Percentiles rank a stretch among this genome's conserved stretches.
Evolutionary conservation across 2,329 filamentous ascomycete species (phyloP).

Genomic region (Colletotrichum noveboracense): DNA sequence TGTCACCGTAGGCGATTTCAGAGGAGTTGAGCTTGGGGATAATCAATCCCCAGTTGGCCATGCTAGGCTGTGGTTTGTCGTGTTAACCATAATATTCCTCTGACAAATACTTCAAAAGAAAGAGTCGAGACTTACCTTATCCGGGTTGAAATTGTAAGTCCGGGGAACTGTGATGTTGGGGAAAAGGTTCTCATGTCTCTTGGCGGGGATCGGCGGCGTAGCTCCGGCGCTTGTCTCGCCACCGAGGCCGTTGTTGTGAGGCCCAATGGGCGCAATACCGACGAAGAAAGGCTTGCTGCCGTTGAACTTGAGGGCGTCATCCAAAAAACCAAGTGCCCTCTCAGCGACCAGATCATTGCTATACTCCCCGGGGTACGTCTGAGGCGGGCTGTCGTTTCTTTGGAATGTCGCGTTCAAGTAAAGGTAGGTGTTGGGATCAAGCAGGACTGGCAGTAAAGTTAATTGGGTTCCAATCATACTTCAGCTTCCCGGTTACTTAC

Average conservation of each 20-base stretch:
- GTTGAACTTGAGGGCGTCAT: slow-evolving; percentile 58
- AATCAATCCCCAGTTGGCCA: slow-evolving; percentile 51
- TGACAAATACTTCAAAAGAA: no score
- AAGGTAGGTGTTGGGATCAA: slow-evolving; percentile 41
- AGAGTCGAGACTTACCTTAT: slow-evolving; percentile 35
- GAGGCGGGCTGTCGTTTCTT: slow-evolving; percentile 41
- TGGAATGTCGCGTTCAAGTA: slow-evolving; percentile 57
- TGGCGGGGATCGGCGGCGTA: slow-evolving; percentile 58
- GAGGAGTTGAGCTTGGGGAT: slow-evolving; percentile 45
- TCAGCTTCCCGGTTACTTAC: background rate
- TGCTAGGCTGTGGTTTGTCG: slow-evolving; percentile 29
- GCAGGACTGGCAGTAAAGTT: slow-evolving; percentile 29
- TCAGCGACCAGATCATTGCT: slow-evolving; percentile 62
- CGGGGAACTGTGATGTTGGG: slow-evolving; percentile 63
- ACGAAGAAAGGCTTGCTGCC: slow-evolving; percentile 69
- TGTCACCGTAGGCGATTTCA: slow-evolving; percentile 51
- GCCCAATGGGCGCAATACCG: slow-evolving; percentile 68
- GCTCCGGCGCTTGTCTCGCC: slow-evolving; percentile 10
- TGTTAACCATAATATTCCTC: no score
- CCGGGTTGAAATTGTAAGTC: slow-evolving; percentile 70
- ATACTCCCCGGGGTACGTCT: slow-evolving; percentile 35
- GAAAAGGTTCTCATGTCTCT: slow-evolving; percentile 69
- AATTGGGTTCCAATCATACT: background rate
- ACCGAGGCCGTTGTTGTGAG: slow-evolving; percentile 58
- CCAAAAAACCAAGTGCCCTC: slow-evolving; percentile 64